These are phyloP conservation scores for Oxytropis ochrocephala DNA, from an alignment of 306 rosid species.

Conservation along the genomic window DNA sequence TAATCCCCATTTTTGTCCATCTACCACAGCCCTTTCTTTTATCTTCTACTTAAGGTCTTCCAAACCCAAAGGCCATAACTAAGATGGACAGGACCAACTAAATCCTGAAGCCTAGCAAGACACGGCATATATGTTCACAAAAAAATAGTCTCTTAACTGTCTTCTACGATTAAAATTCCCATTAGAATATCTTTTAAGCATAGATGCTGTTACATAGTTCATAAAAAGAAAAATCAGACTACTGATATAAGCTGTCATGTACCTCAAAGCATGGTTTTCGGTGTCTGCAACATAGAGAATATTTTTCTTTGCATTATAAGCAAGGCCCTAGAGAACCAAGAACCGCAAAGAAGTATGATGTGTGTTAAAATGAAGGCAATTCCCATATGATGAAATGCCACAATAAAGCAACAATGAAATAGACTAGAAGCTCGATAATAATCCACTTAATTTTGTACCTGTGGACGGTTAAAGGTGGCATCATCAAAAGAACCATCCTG, in stretches of 20 bases:
- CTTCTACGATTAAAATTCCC: constrained; percentile 14
- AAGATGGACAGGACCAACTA: background rate
- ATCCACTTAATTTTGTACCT: constrained; percentile 38
- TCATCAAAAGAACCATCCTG: constrained; percentile 83
- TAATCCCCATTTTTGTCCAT: background rate
- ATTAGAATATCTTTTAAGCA: constrained; percentile 4
- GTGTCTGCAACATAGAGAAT: constrained; percentile 90
- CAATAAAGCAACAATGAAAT: constrained; percentile 2
- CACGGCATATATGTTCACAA: background rate
- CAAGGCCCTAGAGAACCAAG: constrained; percentile 66
- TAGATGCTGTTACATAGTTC: background rate
- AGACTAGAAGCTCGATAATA: constrained; percentile 6
- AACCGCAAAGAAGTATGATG: constrained; percentile 9
- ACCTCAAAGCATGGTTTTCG: constrained; percentile 98
- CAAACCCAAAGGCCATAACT: background rate
- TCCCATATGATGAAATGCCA: constrained; percentile 13
- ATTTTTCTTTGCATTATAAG: constrained; percentile 84
- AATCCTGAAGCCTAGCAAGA: background rate
- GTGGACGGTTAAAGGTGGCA: constrained; percentile 87
- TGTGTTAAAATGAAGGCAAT: constrained; percentile 1
- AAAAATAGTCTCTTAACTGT: background rate
- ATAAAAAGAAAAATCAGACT: background rate
- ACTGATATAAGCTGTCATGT: constrained; percentile 18
- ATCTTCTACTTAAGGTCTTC: background rate
- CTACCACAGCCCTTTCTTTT: background rate